Evolutionary conservation across 1,284 basidiomycete genomes (phyloP).

Genomic region (Microbotryomycetes sp.): DNA sequence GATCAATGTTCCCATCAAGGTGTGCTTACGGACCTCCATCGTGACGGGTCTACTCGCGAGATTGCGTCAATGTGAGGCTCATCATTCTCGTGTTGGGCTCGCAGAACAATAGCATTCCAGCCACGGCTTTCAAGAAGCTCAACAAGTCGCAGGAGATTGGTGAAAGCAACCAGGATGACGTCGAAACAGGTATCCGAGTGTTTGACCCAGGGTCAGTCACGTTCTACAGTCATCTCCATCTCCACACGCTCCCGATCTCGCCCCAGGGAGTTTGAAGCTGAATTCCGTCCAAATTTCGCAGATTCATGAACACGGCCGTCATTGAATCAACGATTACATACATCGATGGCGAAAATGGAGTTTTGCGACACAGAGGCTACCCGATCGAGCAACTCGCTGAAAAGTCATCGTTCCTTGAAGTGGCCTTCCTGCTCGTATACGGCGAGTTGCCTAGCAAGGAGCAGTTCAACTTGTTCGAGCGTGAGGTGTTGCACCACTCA

Average conservation of each 20-base stretch:
- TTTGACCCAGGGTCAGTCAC: constrained; percentile 49
- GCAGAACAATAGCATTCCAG: constrained; percentile 62
- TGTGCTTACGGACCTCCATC: constrained; percentile 16
- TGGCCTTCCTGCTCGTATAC: constrained; percentile 62
- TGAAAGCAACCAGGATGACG: constrained; percentile 72
- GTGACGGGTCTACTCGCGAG: not conserved
- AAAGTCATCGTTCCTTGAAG: constrained; percentile 69
- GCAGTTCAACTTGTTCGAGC: constrained; percentile 59
- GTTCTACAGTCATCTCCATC: not conserved
- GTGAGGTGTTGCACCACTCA: constrained; percentile 69
- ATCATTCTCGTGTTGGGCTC: not conserved
- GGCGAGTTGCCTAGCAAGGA: constrained; percentile 62
- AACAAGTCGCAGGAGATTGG: constrained; percentile 53
- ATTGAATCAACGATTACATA: constrained; percentile 73
- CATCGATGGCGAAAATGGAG: constrained; percentile 69
- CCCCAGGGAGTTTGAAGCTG: not conserved
- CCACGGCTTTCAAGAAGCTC: constrained; percentile 66
- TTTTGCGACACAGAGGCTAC: constrained; percentile 57
- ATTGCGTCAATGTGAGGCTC: not conserved
- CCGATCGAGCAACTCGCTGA: constrained; percentile 81
- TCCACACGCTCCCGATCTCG: not conserved
- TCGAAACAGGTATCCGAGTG: constrained; percentile 60
- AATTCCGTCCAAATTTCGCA: constrained; percentile 41
- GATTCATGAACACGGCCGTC: constrained; percentile 79
- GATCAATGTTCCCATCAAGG: constrained; percentile 54